These are phyloP conservation scores for Boletus eberwhitei DNA, from an alignment of 768 basidiomycete species.

Conservation along the genomic window DNA sequence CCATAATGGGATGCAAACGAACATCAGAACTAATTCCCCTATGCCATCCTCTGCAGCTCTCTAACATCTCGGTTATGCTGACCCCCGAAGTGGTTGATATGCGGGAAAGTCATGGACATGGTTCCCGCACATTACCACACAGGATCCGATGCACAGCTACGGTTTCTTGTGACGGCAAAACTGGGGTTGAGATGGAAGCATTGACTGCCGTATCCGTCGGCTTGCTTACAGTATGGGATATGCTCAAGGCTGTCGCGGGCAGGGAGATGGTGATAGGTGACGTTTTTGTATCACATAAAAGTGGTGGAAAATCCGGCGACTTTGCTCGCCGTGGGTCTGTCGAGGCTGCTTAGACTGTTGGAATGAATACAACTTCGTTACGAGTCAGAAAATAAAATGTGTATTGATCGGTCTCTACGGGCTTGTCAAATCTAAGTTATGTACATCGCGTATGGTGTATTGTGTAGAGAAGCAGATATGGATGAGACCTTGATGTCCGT, in stretches of 20 bases:
- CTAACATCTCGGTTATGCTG: conserved; percentile 65
- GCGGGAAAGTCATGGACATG: neutral
- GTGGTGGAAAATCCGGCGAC: conserved; percentile 72
- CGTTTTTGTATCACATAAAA: conserved; percentile 62
- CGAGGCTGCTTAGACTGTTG: neutral
- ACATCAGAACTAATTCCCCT: conserved; percentile 83
- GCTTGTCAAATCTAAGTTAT: neutral
- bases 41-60: conserved; percentile 79
- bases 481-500: neutral
- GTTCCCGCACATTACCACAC: conserved; percentile 28
- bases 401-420: neutral
- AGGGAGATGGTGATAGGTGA: conserved; percentile 78
- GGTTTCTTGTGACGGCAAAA: conserved; percentile 74
- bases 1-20: conserved; percentile 83
- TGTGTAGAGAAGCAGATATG: neutral
- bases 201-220: conserved; percentile 78
- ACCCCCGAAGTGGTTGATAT: conserved; percentile 38
- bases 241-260: conserved; percentile 91
- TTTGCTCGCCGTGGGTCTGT: conserved; percentile 38
- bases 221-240: conserved; percentile 86
- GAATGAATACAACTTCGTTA: neutral
- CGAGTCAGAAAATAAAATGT: neutral
- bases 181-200: conserved; percentile 94
- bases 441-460: neutral
- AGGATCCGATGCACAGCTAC: conserved; percentile 63